A percentile compares a stretch with the other conserved stretches of the same genome.
These are phyloP conservation scores for Boletus rubropictus DNA, from an alignment of 768 basidiomycete genomes.

Conservation along the genomic window DNA sequence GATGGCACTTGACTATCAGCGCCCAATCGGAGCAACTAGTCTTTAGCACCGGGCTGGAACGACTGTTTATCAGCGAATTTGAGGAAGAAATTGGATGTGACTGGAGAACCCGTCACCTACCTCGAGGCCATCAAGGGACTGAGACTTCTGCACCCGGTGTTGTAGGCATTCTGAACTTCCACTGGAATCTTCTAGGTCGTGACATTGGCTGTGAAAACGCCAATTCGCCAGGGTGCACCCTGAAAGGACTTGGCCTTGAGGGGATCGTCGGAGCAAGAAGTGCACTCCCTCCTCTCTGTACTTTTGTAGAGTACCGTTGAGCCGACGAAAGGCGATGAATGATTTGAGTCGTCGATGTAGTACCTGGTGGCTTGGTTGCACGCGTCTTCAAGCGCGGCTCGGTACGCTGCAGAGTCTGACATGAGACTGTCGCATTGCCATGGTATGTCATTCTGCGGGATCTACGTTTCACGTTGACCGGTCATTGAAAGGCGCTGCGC, in stretches of 20 bases:
- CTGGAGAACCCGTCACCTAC: neutral
- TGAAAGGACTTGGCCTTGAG: neutral
- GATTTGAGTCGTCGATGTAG: neutral
- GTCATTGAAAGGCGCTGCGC: neutral
- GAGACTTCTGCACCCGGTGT: neutral
- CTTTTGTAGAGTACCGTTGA: neutral
- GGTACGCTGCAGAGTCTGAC: neutral
- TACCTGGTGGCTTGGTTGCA: neutral
- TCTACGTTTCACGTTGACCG: neutral
- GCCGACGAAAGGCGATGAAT: neutral
- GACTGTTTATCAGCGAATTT: neutral
- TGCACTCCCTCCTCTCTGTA: neutral
- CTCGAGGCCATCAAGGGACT: conserved; percentile 12
- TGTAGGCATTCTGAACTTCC: neutral
- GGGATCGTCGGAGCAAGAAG: neutral
- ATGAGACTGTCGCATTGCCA: neutral
- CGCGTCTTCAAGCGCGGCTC: no score
- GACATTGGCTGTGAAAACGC: neutral
- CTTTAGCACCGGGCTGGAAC: conserved; percentile 2
- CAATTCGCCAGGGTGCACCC: no score
- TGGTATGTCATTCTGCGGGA: no score
- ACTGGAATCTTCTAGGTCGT: neutral
- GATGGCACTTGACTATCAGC: neutral
- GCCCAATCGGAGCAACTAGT: neutral
- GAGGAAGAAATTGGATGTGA: neutral